Evolutionary conservation across 495 filamentous ascomycete genomes (phyloP), one percentile per base, ranked within the genome.

Genomic region (Aspergillus ostianus): DNA sequence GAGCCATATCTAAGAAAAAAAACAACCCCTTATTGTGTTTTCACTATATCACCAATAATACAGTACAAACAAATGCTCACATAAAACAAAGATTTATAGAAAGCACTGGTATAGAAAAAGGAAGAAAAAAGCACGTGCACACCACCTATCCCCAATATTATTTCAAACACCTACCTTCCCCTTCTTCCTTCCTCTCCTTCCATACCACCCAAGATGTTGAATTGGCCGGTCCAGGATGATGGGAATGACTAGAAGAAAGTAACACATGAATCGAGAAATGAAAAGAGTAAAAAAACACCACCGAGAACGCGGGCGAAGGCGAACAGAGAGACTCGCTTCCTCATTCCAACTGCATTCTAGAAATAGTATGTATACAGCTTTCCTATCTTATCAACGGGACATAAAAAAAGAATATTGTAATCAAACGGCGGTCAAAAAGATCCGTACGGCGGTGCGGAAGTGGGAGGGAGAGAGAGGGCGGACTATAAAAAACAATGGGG

Each of bases 301-400:
- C 36, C 36, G 36, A 13, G 47, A 41, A 50, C 8, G 53, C 54
- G 62, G 58, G 60, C 57, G 32, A 65, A 60, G 50, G 61, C 47
- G 51, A 56, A 46, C 50, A 53, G 26, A 51, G 27, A 47, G 19
- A 52, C 49, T 48, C 47, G 41, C 51, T 9, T 68, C 65, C 63
- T 65, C 70, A 60, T 70, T 68, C 71, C 68, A 73, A 63, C 70
- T 66, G 70, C 74, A 71, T 72, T 74, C 67, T 75, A 72, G 66
- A 67, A 52, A 27, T 67, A 73, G 72, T 76, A 78, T 78, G 75
- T 75, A 74, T 78, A 78, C 75, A 78, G 72, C 69, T 74, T 78
- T 75, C 66, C 73, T 73, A 75, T 71, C 70, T 72, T 70, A 69
- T 64, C 62, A 57, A 60, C 63, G 55, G 54, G 55, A 66, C 59